Evolutionary conservation across 495 filamentous ascomycete species (phyloP).

Genomic region (Penicillium silybi): DNA sequence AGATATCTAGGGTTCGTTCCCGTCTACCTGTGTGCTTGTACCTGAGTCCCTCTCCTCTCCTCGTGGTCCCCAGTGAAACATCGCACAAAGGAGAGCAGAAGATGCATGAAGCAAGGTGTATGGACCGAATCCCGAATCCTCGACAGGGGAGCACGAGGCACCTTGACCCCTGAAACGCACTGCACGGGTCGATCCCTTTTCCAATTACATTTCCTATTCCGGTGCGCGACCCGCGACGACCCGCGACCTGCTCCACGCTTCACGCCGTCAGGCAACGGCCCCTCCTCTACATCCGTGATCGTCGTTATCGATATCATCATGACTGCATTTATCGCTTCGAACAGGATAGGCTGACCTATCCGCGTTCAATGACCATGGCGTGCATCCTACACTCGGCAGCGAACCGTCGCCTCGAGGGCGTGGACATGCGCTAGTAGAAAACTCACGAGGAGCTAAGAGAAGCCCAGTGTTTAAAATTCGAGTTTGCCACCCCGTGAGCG

Average conservation of each 20-base stretch:
- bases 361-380: conserved; percentile 11
- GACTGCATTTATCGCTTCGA: conserved; percentile 3
- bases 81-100: conserved; percentile 1
- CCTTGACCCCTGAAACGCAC: conserved; percentile 14
- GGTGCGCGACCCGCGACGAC: conserved; percentile 7
- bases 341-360: neutral
- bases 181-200: neutral
- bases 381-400: neutral
- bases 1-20: neutral
- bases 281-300: neutral
- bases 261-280: neutral
- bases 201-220: conserved; percentile 19
- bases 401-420: neutral
- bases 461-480: neutral
- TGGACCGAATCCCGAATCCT: neutral
- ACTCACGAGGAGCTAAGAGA: no score
- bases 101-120: neutral
- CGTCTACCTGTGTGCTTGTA: neutral
- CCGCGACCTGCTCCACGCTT: conserved; percentile 1
- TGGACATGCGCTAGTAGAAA: neutral
- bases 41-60: neutral
- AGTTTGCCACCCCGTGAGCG: neutral
- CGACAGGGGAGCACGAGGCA: conserved; percentile 10
- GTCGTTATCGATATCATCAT: conserved; percentile 8
- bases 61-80: conserved; percentile 25